Conservation (phyloP, 2,329 filamentous ascomycete species). For the Pseudocercospora cruenta region DNA sequence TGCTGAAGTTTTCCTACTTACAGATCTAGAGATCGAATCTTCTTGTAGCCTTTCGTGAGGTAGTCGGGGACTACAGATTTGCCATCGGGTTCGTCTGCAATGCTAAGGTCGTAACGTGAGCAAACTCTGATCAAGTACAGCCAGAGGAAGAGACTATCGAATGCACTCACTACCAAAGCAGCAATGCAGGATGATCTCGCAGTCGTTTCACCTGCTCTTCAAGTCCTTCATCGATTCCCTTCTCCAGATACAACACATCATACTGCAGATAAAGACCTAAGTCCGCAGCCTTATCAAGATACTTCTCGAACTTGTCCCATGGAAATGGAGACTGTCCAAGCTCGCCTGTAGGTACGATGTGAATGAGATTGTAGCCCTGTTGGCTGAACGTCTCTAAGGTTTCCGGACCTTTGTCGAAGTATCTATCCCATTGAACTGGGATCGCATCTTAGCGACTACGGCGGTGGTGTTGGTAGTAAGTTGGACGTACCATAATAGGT, state of each 20-base stretch:
- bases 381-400: slow-evolving; percentile 44
- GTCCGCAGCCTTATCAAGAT: slow-evolving; percentile 48
- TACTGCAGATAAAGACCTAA: slow-evolving; percentile 53
- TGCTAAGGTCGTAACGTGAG: slow-evolving; percentile 23
- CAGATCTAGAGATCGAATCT: slow-evolving; percentile 56
- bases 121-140: background rate
- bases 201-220: slow-evolving; percentile 40
- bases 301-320: slow-evolving; percentile 44
- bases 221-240: slow-evolving; percentile 30
- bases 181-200: slow-evolving; percentile 39
- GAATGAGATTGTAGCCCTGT: slow-evolving; percentile 52
- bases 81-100: slow-evolving; percentile 61
- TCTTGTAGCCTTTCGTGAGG: slow-evolving; percentile 46
- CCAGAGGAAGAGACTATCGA: background rate
- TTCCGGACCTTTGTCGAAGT: slow-evolving; percentile 35
- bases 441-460: too few species aligned
- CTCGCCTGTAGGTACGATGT: slow-evolving; percentile 39
- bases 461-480: too few species aligned
- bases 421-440: slow-evolving; percentile 40
- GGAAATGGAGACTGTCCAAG: slow-evolving; percentile 42
- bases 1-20: slow-evolving; percentile 41
- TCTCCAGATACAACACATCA: slow-evolving; percentile 45
- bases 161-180: slow-evolving; percentile 47
- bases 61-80: slow-evolving; percentile 57
- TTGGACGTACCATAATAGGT: slow-evolving; percentile 42